These are phyloP conservation scores for Achlya hypogyna DNA, from an alignment of 352 stramenopile genomes.

Conservation along the genomic window DNA sequence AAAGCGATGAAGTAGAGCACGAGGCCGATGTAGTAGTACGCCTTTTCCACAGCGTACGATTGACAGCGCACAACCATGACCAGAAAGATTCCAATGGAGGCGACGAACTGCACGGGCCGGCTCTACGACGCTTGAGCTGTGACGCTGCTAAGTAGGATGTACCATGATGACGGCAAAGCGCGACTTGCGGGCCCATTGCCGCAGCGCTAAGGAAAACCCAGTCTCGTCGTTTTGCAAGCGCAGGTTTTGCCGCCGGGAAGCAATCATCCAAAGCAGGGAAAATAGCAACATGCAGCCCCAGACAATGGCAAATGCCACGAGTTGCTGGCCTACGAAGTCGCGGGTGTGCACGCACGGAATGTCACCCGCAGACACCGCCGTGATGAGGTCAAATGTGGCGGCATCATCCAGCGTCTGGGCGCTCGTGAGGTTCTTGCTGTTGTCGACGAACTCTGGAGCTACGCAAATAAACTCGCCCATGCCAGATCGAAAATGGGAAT, in stretches of 20 bases:
- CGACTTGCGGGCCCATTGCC: slow-evolving; percentile 68
- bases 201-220: slow-evolving; percentile 67
- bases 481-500: too few relatives aligned
- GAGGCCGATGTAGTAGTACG: slow-evolving; percentile 57
- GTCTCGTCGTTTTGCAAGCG: slow-evolving; percentile 49
- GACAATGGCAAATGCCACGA: slow-evolving; percentile 19
- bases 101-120: slow-evolving; percentile 60
- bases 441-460: slow-evolving; percentile 9
- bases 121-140: slow-evolving; percentile 30
- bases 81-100: slow-evolving; percentile 59
- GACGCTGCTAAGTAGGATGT: slow-evolving; percentile 11
- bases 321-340: slow-evolving; percentile 7
- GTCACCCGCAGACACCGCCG: background rate
- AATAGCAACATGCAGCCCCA: slow-evolving; percentile 40
- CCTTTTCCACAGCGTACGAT: slow-evolving; percentile 58
- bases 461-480: slow-evolving; percentile 10
- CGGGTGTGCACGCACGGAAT: slow-evolving; percentile 4
- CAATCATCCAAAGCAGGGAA: slow-evolving; percentile 39
- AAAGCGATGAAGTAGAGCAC: slow-evolving; percentile 49
- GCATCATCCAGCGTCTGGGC: background rate
- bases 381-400: slow-evolving; percentile 15
- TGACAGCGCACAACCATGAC: slow-evolving; percentile 61
- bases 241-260: slow-evolving; percentile 47
- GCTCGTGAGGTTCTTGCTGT: slow-evolving; percentile 8
- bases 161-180: slow-evolving; percentile 62